Percentiles rank a stretch among this genome's conserved stretches.
Evolutionary conservation across 495 filamentous ascomycete genomes (phyloP).

Genomic region (Trichoderma asperelloides): DNA sequence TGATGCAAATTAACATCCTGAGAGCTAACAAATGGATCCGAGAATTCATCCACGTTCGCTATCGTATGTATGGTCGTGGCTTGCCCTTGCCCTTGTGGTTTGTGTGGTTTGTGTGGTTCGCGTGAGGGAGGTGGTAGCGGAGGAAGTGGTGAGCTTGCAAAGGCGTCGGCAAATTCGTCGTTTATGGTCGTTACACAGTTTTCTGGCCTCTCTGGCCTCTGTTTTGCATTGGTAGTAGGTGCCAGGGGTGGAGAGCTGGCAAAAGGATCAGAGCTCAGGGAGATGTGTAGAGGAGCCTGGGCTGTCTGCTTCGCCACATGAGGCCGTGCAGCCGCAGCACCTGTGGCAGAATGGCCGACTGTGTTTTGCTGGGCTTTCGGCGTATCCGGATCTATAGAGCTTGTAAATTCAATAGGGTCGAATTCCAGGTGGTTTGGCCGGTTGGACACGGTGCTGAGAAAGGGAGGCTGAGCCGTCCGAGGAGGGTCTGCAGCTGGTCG

Average conservation of each 20-base stretch:
- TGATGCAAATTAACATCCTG: constrained; percentile 6
- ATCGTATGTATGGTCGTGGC: neutral
- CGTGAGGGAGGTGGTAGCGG: neutral
- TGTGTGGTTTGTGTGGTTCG: too few relatives aligned
- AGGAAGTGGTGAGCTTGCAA: constrained; percentile 16
- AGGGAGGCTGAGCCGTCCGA: neutral
- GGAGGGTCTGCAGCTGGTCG: neutral
- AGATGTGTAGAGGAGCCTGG: neutral
- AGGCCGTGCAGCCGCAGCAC: neutral
- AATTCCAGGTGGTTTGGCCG: neutral
- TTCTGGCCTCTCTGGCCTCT: constrained; percentile 8
- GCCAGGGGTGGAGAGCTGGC: constrained; percentile 4
- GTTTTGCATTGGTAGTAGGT: constrained; percentile 11
- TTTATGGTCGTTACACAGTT: constrained; percentile 1
- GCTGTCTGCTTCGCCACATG: neutral
- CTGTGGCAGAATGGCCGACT: neutral
- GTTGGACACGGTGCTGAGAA: neutral
- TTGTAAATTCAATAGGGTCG: neutral
- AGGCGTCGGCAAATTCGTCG: constrained; percentile 13
- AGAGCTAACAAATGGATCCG: constrained; percentile 16
- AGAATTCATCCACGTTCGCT: neutral
- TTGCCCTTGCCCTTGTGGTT: too few relatives aligned
- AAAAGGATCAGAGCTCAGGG: neutral
- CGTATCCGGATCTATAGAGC: neutral
- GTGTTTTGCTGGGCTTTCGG: neutral